phyloP scores from a whole-genome alignment of 2,329 filamentous ascomycete genomes.

The Pseudogymnoascus sp. region DNA sequence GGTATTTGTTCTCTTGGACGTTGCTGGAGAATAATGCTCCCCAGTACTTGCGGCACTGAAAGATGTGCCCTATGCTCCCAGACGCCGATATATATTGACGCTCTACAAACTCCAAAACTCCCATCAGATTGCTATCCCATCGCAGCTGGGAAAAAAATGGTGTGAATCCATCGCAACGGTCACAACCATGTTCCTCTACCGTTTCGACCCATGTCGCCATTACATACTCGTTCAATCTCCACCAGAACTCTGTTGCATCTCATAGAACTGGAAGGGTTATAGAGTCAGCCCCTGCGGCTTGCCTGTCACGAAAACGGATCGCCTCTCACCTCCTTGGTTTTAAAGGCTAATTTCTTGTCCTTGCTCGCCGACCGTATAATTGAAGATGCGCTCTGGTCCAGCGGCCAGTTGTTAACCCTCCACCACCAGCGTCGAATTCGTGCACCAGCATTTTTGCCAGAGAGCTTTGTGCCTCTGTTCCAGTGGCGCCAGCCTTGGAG shows the following conservation, averaged over 20 bases:
- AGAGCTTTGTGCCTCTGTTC: conserved; percentile 71
- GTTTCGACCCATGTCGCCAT: neutral
- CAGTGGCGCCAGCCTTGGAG: conserved; percentile 83
- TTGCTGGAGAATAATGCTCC: neutral
- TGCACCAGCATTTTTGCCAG: conserved; percentile 68
- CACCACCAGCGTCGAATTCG: conserved; percentile 89
- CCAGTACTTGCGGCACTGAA: neutral
- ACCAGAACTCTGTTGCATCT: conserved; percentile 7
- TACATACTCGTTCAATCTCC: neutral
- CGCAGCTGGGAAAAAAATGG: neutral
- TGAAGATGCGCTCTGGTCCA: neutral
- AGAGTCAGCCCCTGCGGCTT: neutral
- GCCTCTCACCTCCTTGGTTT: conserved; percentile 9
- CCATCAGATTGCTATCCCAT: neutral
- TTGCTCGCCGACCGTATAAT: neutral
- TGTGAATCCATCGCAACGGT: neutral
- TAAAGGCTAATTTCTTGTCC: conserved; percentile 4
- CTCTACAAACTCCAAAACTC: neutral
- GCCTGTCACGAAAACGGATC: neutral
- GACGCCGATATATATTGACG: neutral
- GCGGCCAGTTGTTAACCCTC: conserved; percentile 76
- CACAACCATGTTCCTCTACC: neutral
- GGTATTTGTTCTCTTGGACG: neutral
- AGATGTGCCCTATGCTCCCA: neutral
- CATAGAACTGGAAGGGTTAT: conserved; percentile 2